A percentile compares a stretch with the other conserved stretches of the same genome.
Evolutionary conservation across 1,139 yeast species (phyloP).

Genomic region (Yamadazyma taylorii): DNA sequence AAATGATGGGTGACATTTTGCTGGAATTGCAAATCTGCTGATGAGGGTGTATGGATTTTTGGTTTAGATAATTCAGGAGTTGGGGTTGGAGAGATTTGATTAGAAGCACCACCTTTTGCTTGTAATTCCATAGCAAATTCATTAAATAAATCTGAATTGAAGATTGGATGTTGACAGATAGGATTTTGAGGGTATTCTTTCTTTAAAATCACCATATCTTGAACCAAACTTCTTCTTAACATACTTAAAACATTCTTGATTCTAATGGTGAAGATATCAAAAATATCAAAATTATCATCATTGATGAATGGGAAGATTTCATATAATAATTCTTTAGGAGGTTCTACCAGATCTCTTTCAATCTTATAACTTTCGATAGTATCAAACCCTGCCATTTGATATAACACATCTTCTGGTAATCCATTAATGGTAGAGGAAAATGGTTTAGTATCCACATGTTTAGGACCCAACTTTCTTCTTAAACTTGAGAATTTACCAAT

Average conservation of each 20-base stretch:
- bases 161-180: conserved; percentile 28
- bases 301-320: conserved; percentile 34
- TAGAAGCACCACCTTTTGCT: conserved; percentile 11
- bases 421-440: conserved; percentile 14
- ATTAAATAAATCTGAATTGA: conserved; percentile 23
- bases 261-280: conserved; percentile 16
- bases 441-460: no score
- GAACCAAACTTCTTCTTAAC: conserved; percentile 29
- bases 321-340: conserved; percentile 26
- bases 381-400: conserved; percentile 28
- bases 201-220: conserved; percentile 34
- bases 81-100: conserved; percentile 7
- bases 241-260: conserved; percentile 21
- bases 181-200: conserved; percentile 27
- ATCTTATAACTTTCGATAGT: conserved; percentile 20
- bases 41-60: neutral
- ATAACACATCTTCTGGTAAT: conserved; percentile 19
- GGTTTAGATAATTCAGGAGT: conserved; percentile 4
- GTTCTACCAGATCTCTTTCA: conserved; percentile 24
- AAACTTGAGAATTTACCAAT: conserved; percentile 22
- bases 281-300: conserved; percentile 13
- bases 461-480: no score
- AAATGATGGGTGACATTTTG: neutral
- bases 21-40: no score
- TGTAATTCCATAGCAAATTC: conserved; percentile 21